These are phyloP conservation scores for Cryptosporidium felis DNA, from an alignment of 169 alveolate genomes.

Conservation along the genomic window DNA sequence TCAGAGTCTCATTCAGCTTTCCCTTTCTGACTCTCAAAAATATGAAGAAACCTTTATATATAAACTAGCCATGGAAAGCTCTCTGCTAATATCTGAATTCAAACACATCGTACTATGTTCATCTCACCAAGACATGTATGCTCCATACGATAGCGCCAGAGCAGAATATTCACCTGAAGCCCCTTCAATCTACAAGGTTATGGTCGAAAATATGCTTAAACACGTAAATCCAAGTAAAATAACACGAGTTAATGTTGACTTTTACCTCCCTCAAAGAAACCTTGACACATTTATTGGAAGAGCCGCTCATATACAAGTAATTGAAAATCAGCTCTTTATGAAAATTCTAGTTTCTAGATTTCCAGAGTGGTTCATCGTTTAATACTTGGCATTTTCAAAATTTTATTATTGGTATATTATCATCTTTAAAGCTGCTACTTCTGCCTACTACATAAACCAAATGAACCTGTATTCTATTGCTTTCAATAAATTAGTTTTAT, in stretches of 20 bases:
- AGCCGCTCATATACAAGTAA: constrained; percentile 93
- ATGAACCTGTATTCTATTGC: too few species aligned
- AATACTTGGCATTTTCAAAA: not conserved
- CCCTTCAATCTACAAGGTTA: constrained; percentile 77
- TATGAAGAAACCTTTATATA: constrained; percentile 84
- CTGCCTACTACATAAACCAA: too few species aligned
- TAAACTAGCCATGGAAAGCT: constrained; percentile 81
- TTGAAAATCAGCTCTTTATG: constrained; percentile 90
- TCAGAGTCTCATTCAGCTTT: constrained; percentile 83
- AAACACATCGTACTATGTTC: constrained; percentile 81
- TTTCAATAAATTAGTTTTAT: too few species aligned
- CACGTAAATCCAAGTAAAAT: constrained; percentile 77
- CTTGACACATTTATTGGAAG: constrained; percentile 92
- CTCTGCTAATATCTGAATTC: constrained; percentile 77
- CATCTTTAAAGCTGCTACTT: too few species aligned
- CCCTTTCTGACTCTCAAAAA: constrained; percentile 82
- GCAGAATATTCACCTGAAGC: constrained; percentile 81
- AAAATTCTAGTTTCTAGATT: constrained; percentile 85
- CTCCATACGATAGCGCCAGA: constrained; percentile 90
- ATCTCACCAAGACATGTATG: constrained; percentile 89
- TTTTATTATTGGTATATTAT: not conserved
- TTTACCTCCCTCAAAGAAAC: constrained; percentile 84
- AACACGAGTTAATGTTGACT: constrained; percentile 88
- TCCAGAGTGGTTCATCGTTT: constrained; percentile 84
- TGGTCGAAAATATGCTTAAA: constrained; percentile 83